phyloP scores from a whole-genome alignment of 495 filamentous ascomycete species.

The Pyronema omphalodes region DNA sequence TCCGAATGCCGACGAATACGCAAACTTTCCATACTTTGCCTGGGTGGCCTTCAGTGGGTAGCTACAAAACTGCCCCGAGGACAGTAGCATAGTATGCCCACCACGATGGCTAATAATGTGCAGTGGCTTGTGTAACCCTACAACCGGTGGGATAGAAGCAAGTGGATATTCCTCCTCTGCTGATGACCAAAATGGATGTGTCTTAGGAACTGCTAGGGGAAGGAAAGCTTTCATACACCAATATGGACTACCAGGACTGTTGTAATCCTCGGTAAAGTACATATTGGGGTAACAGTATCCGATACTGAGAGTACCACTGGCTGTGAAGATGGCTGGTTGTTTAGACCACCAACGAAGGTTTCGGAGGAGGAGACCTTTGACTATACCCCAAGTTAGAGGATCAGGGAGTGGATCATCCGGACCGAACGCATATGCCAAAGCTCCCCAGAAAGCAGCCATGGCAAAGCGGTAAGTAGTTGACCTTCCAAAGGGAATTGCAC shows the following conservation, averaged over 20 bases:
- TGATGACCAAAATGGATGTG: constrained; percentile 58
- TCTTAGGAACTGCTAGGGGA: constrained; percentile 44
- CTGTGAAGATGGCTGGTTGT: constrained; percentile 42
- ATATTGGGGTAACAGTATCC: constrained; percentile 66
- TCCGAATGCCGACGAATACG: constrained; percentile 53
- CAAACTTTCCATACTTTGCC: constrained; percentile 65
- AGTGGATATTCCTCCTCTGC: constrained; percentile 43
- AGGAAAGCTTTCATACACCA: constrained; percentile 67
- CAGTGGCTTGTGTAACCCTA: constrained; percentile 43
- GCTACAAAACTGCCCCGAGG: constrained; percentile 57
- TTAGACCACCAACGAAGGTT: constrained; percentile 60
- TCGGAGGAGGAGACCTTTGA: constrained; percentile 54
- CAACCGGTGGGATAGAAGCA: constrained; percentile 33
- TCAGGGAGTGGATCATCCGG: constrained; percentile 35
- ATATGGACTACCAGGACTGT: constrained; percentile 52
- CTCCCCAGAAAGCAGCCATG: constrained; percentile 68
- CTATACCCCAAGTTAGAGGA: constrained; percentile 55
- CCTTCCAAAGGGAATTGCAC: constrained; percentile 55
- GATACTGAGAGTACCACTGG: constrained; percentile 53
- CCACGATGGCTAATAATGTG: constrained; percentile 41
- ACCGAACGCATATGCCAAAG: constrained; percentile 54
- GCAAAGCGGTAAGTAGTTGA: constrained; percentile 64
- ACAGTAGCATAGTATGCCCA: constrained; percentile 50
- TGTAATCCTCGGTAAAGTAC: constrained; percentile 61
- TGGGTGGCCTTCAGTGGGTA: constrained; percentile 64